These are phyloP conservation scores for Pezicula radicicola DNA, from an alignment of 2,329 filamentous ascomycete genomes.

Conservation along the genomic window DNA sequence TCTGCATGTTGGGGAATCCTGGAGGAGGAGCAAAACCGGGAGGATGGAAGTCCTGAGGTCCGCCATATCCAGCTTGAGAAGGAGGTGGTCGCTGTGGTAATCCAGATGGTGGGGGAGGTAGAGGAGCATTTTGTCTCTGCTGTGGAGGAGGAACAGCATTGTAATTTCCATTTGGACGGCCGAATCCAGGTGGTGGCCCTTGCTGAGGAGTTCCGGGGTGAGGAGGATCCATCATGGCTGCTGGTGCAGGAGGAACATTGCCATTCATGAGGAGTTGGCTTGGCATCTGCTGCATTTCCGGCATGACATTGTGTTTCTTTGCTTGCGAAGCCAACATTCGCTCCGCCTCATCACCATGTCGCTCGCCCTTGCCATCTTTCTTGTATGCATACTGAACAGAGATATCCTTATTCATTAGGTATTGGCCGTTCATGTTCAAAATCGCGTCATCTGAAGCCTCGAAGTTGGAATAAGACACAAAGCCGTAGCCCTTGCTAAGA, in stretches of 20 bases:
- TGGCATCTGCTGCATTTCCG: slow-evolving; percentile 49
- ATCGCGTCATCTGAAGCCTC: slow-evolving; percentile 91
- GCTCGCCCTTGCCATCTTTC: slow-evolving; percentile 96
- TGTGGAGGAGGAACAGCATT: slow-evolving; percentile 29
- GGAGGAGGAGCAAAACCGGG: slow-evolving; percentile 41
- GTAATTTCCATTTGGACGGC: slow-evolving; percentile 18
- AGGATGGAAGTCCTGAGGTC: slow-evolving; percentile 50
- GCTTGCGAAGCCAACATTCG: slow-evolving; percentile 87
- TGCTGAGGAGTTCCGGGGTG: neutral
- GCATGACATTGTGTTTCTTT: slow-evolving; percentile 89
- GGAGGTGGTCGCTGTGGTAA: slow-evolving; percentile 68
- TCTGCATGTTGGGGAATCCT: slow-evolving; percentile 37
- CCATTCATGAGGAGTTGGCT: slow-evolving; percentile 37
- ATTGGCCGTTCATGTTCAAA: slow-evolving; percentile 91
- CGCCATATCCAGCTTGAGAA: slow-evolving; percentile 65
- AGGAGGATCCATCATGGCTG: slow-evolving; percentile 33
- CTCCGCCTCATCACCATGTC: slow-evolving; percentile 93
- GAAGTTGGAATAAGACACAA: slow-evolving; percentile 90
- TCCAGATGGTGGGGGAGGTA: slow-evolving; percentile 51
- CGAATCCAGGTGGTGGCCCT: slow-evolving; percentile 23
- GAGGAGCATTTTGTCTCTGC: slow-evolving; percentile 42
- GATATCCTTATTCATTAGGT: slow-evolving; percentile 94
- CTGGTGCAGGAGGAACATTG: slow-evolving; percentile 34
- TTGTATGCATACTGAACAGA: slow-evolving; percentile 98
- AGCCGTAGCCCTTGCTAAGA: slow-evolving; percentile 91